Percentiles rank a stretch among this genome's conserved stretches.
These are phyloP conservation scores for Fennellomyces sp. DNA, from an alignment of 371 early-diverging fungal species.

Conservation along the genomic window DNA sequence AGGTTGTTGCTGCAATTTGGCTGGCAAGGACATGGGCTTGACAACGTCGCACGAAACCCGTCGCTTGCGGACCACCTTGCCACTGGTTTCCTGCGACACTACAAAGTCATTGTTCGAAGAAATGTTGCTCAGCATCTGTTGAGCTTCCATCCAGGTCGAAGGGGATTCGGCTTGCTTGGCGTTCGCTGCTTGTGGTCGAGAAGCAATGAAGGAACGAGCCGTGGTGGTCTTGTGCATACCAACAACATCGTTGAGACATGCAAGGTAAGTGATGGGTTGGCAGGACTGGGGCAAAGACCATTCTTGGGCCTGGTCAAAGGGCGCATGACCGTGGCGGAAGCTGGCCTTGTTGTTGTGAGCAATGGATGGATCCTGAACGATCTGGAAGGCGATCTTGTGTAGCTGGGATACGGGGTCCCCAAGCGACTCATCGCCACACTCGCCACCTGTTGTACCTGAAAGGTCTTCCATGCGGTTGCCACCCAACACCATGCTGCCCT, in stretches of 20 bases:
- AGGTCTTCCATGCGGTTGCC: constrained; percentile 42
- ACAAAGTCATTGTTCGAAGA: constrained; percentile 16
- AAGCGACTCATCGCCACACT: constrained; percentile 52
- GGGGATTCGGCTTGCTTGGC: neutral
- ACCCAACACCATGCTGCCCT: constrained; percentile 79
- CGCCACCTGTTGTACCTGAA: constrained; percentile 33
- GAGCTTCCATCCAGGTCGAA: constrained; percentile 16
- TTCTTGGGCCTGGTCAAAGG: constrained; percentile 9
- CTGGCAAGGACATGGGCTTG: constrained; percentile 29
- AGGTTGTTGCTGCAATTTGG: constrained; percentile 15
- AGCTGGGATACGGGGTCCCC: constrained; percentile 85
- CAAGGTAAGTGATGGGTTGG: constrained; percentile 66
- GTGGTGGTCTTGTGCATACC: constrained; percentile 75
- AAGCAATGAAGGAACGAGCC: constrained; percentile 37
- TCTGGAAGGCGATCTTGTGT: constrained; percentile 90
- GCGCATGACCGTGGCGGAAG: constrained; percentile 8
- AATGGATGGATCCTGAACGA: constrained; percentile 55
- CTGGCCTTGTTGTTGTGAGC: constrained; percentile 33
- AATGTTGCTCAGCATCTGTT: constrained; percentile 11
- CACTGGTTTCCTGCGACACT: constrained; percentile 24
- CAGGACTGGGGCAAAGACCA: constrained; percentile 49
- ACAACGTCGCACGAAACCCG: constrained; percentile 50
- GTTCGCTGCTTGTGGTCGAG: constrained; percentile 9
- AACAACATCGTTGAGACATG: constrained; percentile 79
- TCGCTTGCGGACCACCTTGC: constrained; percentile 41